These are phyloP conservation scores for Pichia sp. DNA, from an alignment of 1,139 yeast species.

Conservation along the genomic window DNA sequence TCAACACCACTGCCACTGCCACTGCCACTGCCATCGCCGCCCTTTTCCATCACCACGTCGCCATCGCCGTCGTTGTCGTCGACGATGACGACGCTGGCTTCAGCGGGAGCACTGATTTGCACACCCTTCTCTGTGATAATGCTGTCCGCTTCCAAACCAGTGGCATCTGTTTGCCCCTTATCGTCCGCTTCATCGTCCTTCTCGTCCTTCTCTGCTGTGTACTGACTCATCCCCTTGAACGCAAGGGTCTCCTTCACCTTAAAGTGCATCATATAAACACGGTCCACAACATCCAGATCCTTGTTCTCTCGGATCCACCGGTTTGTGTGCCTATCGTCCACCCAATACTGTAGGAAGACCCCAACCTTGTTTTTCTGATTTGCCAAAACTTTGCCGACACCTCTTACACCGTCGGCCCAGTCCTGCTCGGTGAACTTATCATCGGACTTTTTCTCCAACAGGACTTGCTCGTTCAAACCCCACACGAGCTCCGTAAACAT, in stretches of 20 bases:
- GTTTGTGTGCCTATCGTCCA: slow-evolving; percentile 28
- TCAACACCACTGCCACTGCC: neutral
- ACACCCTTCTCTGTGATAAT: neutral
- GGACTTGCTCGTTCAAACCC: slow-evolving; percentile 21
- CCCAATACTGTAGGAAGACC: slow-evolving; percentile 31
- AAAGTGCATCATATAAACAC: slow-evolving; percentile 30
- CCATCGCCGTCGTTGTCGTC: neutral
- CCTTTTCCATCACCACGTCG: slow-evolving; percentile 2
- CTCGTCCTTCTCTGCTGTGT: neutral
- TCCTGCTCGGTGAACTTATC: slow-evolving; percentile 15
- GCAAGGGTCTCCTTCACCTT: slow-evolving; percentile 27
- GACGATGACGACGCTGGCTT: neutral
- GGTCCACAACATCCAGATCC: slow-evolving; percentile 17
- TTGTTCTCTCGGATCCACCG: slow-evolving; percentile 19
- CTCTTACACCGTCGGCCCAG: slow-evolving; percentile 24
- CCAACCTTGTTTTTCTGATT: slow-evolving; percentile 31
- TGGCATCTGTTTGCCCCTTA: neutral
- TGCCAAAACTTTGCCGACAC: slow-evolving; percentile 27
- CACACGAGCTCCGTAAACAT: slow-evolving; percentile 29
- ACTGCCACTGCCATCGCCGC: neutral
- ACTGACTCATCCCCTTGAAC: neutral
- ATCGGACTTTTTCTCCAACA: slow-evolving; percentile 15
- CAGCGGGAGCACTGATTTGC: no score
- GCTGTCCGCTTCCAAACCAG: neutral
- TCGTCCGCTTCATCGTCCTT: neutral